Evolutionary conservation across 106 monocot species (phyloP).

Genomic region (Allium fistulosum): DNA sequence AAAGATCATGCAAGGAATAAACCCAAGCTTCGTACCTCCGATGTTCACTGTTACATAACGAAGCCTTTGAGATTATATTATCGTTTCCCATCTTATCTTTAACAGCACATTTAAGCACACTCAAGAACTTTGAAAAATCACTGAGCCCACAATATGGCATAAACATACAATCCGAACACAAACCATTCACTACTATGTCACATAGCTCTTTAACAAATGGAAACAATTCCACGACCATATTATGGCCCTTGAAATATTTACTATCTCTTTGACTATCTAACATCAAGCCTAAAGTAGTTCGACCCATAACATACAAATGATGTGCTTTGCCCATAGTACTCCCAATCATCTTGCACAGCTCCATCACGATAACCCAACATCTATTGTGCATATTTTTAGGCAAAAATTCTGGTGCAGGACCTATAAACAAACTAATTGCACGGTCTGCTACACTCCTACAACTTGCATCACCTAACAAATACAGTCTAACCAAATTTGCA

Average conservation of each 20-base stretch:
- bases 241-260: not conserved
- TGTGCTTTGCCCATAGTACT: constrained; percentile 29
- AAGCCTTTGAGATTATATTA: constrained; percentile 1
- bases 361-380: constrained; percentile 36
- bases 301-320: constrained; percentile 39
- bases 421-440: constrained; percentile 34
- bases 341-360: constrained; percentile 51
- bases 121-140: constrained; percentile 44
- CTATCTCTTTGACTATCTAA: constrained; percentile 12
- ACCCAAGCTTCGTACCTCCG: constrained; percentile 18
- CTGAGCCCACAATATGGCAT: not conserved
- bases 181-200: not conserved
- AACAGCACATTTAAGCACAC: constrained; percentile 14
- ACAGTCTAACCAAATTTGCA: constrained; percentile 48
- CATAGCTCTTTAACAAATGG: constrained; percentile 38
- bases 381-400: constrained; percentile 8
- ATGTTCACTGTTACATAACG: not conserved
- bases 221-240: constrained; percentile 21
- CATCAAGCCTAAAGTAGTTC: constrained; percentile 27
- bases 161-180: constrained; percentile 3
- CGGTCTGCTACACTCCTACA: constrained; percentile 12
- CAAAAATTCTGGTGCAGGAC: constrained; percentile 3
- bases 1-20: constrained; percentile 24
- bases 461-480: constrained; percentile 3
- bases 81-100: not conserved